Evolutionary conservation across 805 yeast species (phyloP).

Genomic region (Saturnispora bothae): DNA sequence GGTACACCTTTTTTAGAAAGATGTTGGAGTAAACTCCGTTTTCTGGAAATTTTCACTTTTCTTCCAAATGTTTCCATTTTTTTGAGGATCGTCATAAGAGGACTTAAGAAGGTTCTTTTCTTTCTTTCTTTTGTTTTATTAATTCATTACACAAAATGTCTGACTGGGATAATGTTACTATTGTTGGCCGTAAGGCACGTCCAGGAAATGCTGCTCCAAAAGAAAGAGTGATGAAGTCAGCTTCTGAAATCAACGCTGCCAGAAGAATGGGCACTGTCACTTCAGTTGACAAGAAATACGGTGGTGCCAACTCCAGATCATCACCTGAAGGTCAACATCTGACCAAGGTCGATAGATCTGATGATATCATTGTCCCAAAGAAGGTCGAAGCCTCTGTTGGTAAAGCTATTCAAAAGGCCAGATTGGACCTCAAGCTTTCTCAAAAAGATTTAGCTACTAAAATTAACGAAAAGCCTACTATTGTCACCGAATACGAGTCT

Average conservation of each 20-base stretch:
- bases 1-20: constrained; percentile 5
- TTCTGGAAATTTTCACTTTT: no score
- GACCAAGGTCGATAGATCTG: constrained; percentile 86
- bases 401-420: constrained; percentile 71
- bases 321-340: constrained; percentile 91
- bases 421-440: constrained; percentile 79
- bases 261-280: constrained; percentile 85
- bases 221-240: constrained; percentile 69
- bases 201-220: constrained; percentile 79
- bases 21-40: constrained; percentile 4
- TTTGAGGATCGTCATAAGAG: no score
- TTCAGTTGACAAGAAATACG: constrained; percentile 89
- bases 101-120: no score
- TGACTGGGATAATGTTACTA: constrained; percentile 90
- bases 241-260: constrained; percentile 80
- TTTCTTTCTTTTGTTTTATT: neutral
- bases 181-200: constrained; percentile 83
- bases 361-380: constrained; percentile 87
- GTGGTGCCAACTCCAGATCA: constrained; percentile 47
- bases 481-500: constrained; percentile 92
- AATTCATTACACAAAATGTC: constrained; percentile 23
- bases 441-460: constrained; percentile 96
- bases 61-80: no score
- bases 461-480: constrained; percentile 90
- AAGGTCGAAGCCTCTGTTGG: constrained; percentile 81